Base-by-base conservation (phyloP, 2,329 filamentous ascomycete genomes). In the Ramichloridium luteum region DNA sequence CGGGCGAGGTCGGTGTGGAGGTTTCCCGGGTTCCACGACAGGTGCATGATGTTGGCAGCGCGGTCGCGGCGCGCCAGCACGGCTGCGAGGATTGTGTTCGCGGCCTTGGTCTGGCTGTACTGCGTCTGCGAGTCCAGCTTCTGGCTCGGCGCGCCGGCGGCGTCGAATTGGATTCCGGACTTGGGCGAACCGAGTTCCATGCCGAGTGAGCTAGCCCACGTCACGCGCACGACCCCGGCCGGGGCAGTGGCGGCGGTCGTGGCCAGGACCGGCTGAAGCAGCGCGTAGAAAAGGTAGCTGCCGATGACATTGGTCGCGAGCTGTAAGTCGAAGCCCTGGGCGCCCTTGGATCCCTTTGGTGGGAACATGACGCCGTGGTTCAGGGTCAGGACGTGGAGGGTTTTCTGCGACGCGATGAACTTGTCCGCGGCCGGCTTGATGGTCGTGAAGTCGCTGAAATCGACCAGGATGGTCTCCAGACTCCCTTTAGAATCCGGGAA, bases 381-480 rank as follows among this genome's bases (percentile, higher is more conserved):
- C 40, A 59, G 55, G 17, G 45, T 49, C n/a, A 60, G 43, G 11
- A 60, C 47, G 38, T 61, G 53, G 8, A 61, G 47, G 9, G 46
- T 40, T 6, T 37, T 38, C 34, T 59, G 54, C 25, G 46, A 40
- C 3, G 36, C 25, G 6, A 43, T 16, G 32, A 61, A 60, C 2
- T 38, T 38, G 11, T 51, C 35, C 2, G 44, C 56, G 2, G 48
- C 38, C 5, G 30, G 33, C 38, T 36, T 57, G 46, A 48, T 43
- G 11, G 42, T 46, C 3, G 36, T 34, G 23, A 55, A 40, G 31
- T 56, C 51, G 18, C 36, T 39, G 1, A 58, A 45, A 34, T 70
- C 65, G 3, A 70, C 47, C n/a, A 50, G 41, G 10, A 68, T 45
- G 31, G 60, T 62, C 15, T 51, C 51, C 11, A 68, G 39, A 1